phyloP scores from a whole-genome alignment of 306 rosid genomes.

The Mimosa pudica region DNA sequence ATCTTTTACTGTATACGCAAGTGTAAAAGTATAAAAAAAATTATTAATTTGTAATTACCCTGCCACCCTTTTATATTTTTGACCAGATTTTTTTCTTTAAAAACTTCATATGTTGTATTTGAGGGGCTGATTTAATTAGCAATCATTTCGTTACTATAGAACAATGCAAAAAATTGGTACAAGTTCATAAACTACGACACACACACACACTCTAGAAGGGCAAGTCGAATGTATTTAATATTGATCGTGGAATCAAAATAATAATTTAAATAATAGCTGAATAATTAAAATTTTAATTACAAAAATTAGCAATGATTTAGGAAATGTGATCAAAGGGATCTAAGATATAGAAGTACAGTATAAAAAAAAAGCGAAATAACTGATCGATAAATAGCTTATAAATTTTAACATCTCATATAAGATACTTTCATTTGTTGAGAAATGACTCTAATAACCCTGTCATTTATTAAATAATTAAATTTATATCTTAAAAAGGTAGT shows the following conservation, averaged over 20 bases:
- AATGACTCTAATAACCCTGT: no score
- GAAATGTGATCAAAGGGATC: not conserved
- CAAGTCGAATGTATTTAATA: not conserved
- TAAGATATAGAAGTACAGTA: conserved; percentile 22
- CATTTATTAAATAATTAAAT: no score
- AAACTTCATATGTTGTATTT: no score
- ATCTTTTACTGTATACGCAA: no score
- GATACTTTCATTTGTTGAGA: no score
- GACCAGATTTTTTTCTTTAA: no score
- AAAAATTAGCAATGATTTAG: not conserved
- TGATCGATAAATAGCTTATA: no score
- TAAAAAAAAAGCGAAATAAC: not conserved
- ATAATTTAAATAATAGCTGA: not conserved
- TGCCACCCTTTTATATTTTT: no score
- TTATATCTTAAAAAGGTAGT: no score
- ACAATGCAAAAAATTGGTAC: not conserved
- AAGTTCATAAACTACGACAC: not conserved
- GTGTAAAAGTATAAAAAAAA: no score
- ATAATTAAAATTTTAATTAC: not conserved
- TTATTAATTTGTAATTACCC: no score
- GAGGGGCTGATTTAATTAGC: not conserved
- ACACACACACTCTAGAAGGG: not conserved
- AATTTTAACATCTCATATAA: not conserved
- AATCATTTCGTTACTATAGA: not conserved
- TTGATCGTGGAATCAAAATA: not conserved